A percentile compares a stretch with the other conserved stretches of the same genome.
Evolutionary conservation across 78 protist species (phyloP).

Genomic region (Dictyostelium discoideum): DNA sequence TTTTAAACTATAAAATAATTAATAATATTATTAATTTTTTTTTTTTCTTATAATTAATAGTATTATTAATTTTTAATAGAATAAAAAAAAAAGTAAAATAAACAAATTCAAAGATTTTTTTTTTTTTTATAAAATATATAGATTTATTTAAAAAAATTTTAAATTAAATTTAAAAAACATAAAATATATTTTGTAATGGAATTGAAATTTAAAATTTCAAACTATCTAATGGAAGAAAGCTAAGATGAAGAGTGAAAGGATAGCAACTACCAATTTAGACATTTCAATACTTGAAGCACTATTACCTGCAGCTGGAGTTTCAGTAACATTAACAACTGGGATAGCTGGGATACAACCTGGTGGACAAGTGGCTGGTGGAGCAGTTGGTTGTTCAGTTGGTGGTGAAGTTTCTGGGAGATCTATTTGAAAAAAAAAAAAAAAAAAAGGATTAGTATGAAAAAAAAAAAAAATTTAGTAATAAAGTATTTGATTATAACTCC

Average conservation of each 20-base stretch:
- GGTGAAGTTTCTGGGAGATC: neutral
- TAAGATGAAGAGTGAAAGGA: constrained; percentile 28
- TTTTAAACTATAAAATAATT: too few species aligned
- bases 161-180: neutral
- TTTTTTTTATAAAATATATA: neutral
- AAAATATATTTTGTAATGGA: neutral
- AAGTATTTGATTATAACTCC: neutral
- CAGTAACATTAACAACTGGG: constrained; percentile 6
- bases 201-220: neutral
- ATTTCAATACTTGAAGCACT: neutral
- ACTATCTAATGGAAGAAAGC: constrained; percentile 50
- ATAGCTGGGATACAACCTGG: neutral
- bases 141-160: neutral
- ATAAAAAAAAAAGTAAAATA: too few species aligned
- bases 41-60: too few species aligned
- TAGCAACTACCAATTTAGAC: constrained; percentile 45
- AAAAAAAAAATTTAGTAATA: neutral
- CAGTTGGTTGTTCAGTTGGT: constrained; percentile 21
- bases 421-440: neutral
- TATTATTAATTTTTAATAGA: too few species aligned
- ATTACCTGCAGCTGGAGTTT: constrained; percentile 59
- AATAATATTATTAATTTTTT: too few species aligned
- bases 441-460: neutral
- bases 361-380: constrained; percentile 23
- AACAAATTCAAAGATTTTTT: too few species aligned